Base-by-base conservation (phyloP, 805 yeast species). In the Ogataea nakhonphanomensis region DNA sequence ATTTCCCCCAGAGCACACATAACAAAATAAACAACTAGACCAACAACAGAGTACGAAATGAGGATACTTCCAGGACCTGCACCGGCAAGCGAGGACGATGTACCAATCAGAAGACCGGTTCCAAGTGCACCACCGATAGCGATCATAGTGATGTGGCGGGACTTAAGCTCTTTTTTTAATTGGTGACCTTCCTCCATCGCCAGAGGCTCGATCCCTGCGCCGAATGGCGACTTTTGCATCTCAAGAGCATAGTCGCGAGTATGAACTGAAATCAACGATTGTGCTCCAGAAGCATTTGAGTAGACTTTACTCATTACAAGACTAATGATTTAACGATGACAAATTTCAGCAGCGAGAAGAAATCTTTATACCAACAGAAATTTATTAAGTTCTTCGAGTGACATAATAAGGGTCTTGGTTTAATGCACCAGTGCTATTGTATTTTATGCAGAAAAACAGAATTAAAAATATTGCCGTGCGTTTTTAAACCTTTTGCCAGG, bases 81-180 rank as follows among this genome's bases (percentile, higher is more conserved):
- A 9, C 70, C 59, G n/a, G 71, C 67, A 40, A 85, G 68, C 1
- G 90, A 80, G 11, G 78, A 65, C 41, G 89, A 88, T 3, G 90
- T 81, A 53, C 90, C 88, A 50, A 85, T 81, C 49, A 85, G 67
- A 41, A 85, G 69, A 55, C 90, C 95, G 1, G 93, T 84, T 41
- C 93, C 93, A 37, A 85, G 64, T 7, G 91, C 85, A 50, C 93
- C 91, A 50, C 93, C 95, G 49, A 86, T 77, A 48, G 93, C 78
- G 62, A 76, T 74, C 80, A 76, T 74, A 36, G 76, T 66, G 49
- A 74, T 70, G 45, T 74, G 80, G 48, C 81, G 59, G 8, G 78
- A 64, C 39, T 72, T 67, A 30, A 74, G 58, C 6, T 65, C 71
- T 49, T 69, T 68, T 43, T 69, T 70, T 49, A 73, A 65, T 43